Evolutionary conservation across 768 basidiomycete species (phyloP), one percentile per base, ranked within the genome.

Genomic region (Rhodotorula kratochvilovae): DNA sequence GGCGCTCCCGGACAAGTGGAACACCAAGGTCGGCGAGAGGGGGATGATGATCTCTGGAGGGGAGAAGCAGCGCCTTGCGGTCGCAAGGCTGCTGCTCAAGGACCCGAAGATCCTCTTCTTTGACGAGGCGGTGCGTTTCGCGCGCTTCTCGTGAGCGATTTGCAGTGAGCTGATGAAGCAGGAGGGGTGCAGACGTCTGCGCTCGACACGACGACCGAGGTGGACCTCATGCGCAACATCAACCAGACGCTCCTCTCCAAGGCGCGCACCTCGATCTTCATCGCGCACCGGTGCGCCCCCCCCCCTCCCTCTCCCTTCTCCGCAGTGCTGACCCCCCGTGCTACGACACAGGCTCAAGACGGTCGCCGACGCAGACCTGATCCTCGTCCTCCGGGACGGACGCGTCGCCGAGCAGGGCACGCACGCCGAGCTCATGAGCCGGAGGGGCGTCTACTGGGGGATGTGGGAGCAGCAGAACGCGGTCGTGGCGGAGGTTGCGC

Each of bases 31-130:
- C 33, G 96, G 96, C 1, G 96, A 99, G 81, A 83, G 96, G 51
- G 96, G 96, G 19, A 62, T 97, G 79, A 99, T 99, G 96, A 91
- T 99, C 59, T 94, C 91, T 48, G 96, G 96, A 0, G 96, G 96
- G 2, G 96, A 99, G 85, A 99, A 99, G 81, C 96, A 99, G 83
- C 82, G 96, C 61, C 81, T 99, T 76, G 96, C 96, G 5, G 91
- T 99, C 27, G 96, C 96, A 33, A 83, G 96, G 35, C 88, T 94
- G 45, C 81, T 99, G 76, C 81, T 98, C 60, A 97, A 98, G 82
- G 90, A 99, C 80, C 94, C 96, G 0, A 89, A 90, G 21, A 97
- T 98, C 76, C 78, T 98, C 77, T 97, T 98, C 83, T 99, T 99
- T 78, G 96, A 99, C 78, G 96, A 99, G 81, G 96, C 96, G 51